Evolutionary conservation across 73 alveolate species (phyloP), one percentile per base, ranked within the genome.

Genomic region (Paramecium primaurelia): DNA sequence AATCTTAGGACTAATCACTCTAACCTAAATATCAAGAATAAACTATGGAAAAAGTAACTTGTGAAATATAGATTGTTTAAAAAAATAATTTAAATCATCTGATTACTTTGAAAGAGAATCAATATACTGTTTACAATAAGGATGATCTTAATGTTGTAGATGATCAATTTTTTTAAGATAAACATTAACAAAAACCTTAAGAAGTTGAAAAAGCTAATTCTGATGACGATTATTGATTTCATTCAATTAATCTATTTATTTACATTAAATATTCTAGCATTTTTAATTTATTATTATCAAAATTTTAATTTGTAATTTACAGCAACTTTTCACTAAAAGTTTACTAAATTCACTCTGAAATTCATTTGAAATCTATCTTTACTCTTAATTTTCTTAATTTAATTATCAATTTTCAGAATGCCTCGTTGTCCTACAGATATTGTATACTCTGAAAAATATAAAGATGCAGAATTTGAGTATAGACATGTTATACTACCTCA

Each of bases 361-460:
- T 4, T 16, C 22, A 6, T n/a, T 54, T 18, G 2, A 54, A 54
- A n/a, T 18, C 38, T 54, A 22, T 4, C 2, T 6, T 54, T 54
- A n/a, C 16, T 51, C 36, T 54, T 2, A 20, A 1, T 54, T 18
- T 8, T 18, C 36, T 0, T 18, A 18, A 54, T 54, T n/a, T 18
- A 54, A 18, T 54, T 4, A 54, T 54, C 69, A 54, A 54, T 16
- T 54, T 54, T 3, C 34, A 18, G 16, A 4, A 96, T 96, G 98
- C 97, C 98, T 58, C 97, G 95, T 59, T 96, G 93, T 92, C 98
- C 98, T 12, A 93, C 94, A 91, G 97, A 96, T 42, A 96, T 96
- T 32, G 96, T 94, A 68, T 96, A 96, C 64, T 95, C 97, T 16
- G 97, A 96, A 64, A 96, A 96, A 92, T 96, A 96, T 94, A 32